phyloP scores from a whole-genome alignment of 163 green algal species.

The Volvox carteri region DNA sequence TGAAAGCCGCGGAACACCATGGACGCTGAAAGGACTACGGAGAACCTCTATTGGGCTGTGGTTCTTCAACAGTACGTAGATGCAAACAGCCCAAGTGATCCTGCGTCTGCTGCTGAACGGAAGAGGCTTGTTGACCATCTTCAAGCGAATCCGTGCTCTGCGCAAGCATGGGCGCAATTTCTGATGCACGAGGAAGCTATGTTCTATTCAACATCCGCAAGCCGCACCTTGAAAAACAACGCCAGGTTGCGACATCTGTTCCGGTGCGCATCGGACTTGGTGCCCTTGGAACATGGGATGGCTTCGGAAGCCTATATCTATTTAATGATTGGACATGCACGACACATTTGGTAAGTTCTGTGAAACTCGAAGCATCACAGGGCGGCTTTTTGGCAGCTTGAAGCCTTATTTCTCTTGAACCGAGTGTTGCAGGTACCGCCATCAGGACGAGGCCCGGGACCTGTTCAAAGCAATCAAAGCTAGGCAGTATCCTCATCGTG shows the following conservation, averaged over 20 bases:
- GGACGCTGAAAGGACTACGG: slow-evolving; percentile 59
- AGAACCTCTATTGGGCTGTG: slow-evolving; percentile 54
- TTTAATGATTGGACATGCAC: slow-evolving; percentile 88
- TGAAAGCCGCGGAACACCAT: not conserved
- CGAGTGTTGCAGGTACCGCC: slow-evolving; percentile 53
- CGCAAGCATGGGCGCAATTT: slow-evolving; percentile 55
- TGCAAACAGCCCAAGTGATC: not conserved
- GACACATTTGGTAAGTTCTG: slow-evolving; percentile 81
- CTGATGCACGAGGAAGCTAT: slow-evolving; percentile 53
- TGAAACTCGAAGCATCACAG: not conserved
- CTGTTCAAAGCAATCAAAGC: slow-evolving; percentile 91
- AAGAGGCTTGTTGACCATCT: slow-evolving; percentile 57
- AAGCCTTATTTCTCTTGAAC: not conserved
- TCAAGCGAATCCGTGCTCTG: slow-evolving; percentile 51
- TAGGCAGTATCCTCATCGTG: slow-evolving; percentile 76
- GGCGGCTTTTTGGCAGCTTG: not conserved
- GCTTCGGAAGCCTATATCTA: slow-evolving; percentile 75
- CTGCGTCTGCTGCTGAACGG: slow-evolving; percentile 28
- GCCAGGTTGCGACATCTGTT: slow-evolving; percentile 79
- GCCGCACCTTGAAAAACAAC: not conserved
- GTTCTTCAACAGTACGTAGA: slow-evolving; percentile 59
- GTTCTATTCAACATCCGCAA: not conserved
- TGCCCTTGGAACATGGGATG: slow-evolving; percentile 75
- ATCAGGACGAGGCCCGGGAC: slow-evolving; percentile 87
- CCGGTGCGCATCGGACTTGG: slow-evolving; percentile 78